phyloP scores from a whole-genome alignment of 352 stramenopile genomes.

The Albugo laibachii region DNA sequence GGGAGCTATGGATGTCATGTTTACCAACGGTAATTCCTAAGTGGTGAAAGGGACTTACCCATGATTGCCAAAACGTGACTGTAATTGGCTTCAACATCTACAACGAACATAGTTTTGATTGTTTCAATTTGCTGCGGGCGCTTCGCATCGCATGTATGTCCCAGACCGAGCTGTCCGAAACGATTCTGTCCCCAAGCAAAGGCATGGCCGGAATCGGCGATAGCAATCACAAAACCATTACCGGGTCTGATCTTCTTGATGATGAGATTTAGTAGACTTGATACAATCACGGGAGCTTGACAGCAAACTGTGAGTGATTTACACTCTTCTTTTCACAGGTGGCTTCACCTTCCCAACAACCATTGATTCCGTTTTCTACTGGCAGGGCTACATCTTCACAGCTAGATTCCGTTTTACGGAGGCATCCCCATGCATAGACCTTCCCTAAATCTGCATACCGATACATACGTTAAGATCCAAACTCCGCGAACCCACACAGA shows the following conservation, averaged over 20 bases:
- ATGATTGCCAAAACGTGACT: conserved; percentile 26
- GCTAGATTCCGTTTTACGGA: no score
- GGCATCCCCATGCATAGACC: no score
- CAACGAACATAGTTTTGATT: conserved; percentile 10
- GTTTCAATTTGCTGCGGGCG: conserved; percentile 13
- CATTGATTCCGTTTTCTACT: no score
- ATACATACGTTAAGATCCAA: no score
- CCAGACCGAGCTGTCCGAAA: conserved; percentile 41
- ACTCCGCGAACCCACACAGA: no score
- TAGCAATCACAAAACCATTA: conserved; percentile 40
- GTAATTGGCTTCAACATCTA: conserved; percentile 27
- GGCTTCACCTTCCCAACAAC: no score
- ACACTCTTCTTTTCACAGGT: no score
- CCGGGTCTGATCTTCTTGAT: conserved; percentile 21
- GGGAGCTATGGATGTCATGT: not conserved
- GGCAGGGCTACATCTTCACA: no score
- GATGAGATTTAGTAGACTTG: no score
- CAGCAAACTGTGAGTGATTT: no score
- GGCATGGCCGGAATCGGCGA: conserved; percentile 14
- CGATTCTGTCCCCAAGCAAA: conserved; percentile 39
- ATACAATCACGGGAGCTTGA: no score
- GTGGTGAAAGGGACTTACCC: conserved; percentile 3
- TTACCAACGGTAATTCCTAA: not conserved
- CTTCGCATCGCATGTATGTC: conserved; percentile 1
- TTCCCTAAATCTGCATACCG: no score